These are phyloP conservation scores for Crinitomyces ghanaensis DNA, from an alignment of 805 yeast species.

Conservation along the genomic window DNA sequence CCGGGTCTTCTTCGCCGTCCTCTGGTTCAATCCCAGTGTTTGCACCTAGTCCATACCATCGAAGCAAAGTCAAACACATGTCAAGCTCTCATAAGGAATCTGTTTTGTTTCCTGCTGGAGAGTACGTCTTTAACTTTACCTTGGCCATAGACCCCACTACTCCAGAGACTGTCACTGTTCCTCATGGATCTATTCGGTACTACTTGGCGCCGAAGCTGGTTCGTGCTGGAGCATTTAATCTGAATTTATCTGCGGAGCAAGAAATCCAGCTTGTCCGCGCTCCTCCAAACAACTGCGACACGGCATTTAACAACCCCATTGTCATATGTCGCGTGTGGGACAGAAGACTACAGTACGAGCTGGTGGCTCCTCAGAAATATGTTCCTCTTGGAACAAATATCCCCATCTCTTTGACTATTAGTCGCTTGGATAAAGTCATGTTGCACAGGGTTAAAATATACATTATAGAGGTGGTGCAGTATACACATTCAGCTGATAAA, in stretches of 20 bases:
- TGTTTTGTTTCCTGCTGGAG: slow-evolving; percentile 67
- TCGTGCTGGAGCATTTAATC: slow-evolving; percentile 76
- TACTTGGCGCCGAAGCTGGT: slow-evolving; percentile 58
- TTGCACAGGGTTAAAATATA: slow-evolving; percentile 79
- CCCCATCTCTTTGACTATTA: slow-evolving; percentile 73
- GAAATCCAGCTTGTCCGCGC: slow-evolving; percentile 63
- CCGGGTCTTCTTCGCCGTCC: slow-evolving; percentile 1
- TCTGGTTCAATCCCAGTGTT: slow-evolving; percentile 9
- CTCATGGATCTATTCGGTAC: slow-evolving; percentile 73
- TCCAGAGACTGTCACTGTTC: slow-evolving; percentile 69
- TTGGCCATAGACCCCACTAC: slow-evolving; percentile 69
- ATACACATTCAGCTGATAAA: slow-evolving; percentile 84
- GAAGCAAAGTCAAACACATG: slow-evolving; percentile 4
- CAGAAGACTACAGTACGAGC: slow-evolving; percentile 77
- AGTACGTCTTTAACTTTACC: slow-evolving; percentile 85
- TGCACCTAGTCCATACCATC: slow-evolving; percentile 4
- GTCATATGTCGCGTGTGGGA: slow-evolving; percentile 90
- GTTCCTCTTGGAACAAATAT: slow-evolving; percentile 72
- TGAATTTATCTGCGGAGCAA: slow-evolving; percentile 51
- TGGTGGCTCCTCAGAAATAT: slow-evolving; percentile 80
- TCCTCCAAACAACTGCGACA: slow-evolving; percentile 48
- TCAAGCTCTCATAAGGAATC: slow-evolving; percentile 20
- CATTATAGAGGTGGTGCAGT: slow-evolving; percentile 79
- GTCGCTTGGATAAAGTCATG: slow-evolving; percentile 80
- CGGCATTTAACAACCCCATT: slow-evolving; percentile 87